These are phyloP conservation scores for Kwoniella shandongensis DNA, from an alignment of 768 basidiomycete species.

Conservation along the genomic window DNA sequence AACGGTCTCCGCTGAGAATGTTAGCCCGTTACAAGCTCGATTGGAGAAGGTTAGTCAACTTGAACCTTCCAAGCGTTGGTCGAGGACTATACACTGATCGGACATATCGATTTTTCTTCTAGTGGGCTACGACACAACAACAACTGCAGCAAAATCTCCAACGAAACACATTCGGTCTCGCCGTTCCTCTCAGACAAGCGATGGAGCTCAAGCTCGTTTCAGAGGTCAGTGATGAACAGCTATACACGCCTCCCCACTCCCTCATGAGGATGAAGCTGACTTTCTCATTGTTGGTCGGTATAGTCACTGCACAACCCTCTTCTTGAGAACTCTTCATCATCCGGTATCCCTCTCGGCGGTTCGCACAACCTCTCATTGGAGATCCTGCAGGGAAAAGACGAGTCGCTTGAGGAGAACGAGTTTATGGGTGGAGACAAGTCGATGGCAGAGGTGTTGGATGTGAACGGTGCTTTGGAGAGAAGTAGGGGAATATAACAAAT, in stretches of 20 bases:
- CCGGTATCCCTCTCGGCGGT: conserved; percentile 46
- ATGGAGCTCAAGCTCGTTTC: conserved; percentile 92
- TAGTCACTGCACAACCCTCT: conserved; percentile 50
- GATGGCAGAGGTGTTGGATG: conserved; percentile 36
- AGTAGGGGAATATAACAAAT: conserved; percentile 40
- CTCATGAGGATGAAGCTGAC: conserved; percentile 1
- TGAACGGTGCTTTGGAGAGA: conserved; percentile 41
- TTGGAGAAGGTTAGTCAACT: conserved; percentile 69
- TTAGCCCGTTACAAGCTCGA: conserved; percentile 64
- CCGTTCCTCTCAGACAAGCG: conserved; percentile 80
- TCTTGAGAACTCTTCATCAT: conserved; percentile 30
- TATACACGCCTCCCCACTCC: background rate
- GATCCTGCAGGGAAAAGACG: conserved; percentile 89
- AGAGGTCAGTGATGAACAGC: conserved; percentile 59
- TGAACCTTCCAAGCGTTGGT: background rate
- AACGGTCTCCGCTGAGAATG: conserved; percentile 62
- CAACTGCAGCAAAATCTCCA: conserved; percentile 79
- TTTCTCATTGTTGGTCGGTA: conserved; percentile 2
- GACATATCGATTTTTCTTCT: background rate
- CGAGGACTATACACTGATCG: background rate
- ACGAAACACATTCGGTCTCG: conserved; percentile 79
- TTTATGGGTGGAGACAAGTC: conserved; percentile 69
- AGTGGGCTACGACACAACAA: conserved; percentile 96
- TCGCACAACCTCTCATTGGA: conserved; percentile 80
- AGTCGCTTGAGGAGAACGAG: conserved; percentile 72